Conservation (phyloP, 371 early-diverging fungal species). For the Funneliformis caledonium region DNA sequence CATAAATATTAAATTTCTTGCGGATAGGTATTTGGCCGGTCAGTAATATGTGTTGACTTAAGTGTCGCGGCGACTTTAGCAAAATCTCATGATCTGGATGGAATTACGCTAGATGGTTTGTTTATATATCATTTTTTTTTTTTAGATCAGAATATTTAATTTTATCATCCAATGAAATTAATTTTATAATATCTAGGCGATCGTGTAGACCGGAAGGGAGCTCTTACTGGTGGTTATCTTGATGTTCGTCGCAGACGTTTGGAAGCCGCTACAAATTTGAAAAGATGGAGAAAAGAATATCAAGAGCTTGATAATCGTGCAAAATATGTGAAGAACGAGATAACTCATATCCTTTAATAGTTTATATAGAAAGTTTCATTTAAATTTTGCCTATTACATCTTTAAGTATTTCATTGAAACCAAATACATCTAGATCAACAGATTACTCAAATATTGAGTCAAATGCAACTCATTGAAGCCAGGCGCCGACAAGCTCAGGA, state of each 20-base stretch:
- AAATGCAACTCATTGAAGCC: conserved; percentile 56
- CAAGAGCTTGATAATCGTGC: conserved; percentile 35
- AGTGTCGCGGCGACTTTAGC: conserved; percentile 85
- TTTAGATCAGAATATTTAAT: background rate
- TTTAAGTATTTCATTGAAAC: conserved; percentile 8
- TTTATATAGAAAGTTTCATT: background rate
- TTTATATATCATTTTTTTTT: background rate
- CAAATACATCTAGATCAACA: conserved; percentile 65
- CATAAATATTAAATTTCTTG: background rate
- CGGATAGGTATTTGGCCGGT: conserved; percentile 81
- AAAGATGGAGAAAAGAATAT: conserved; percentile 47
- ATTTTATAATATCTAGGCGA: conserved; percentile 58
- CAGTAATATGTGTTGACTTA: conserved; percentile 87
- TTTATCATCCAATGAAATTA: background rate
- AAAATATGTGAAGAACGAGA: conserved; percentile 29
- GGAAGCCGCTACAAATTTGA: conserved; percentile 57
- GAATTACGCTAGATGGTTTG: conserved; percentile 88
- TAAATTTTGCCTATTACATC: background rate
- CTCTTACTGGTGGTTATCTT: conserved; percentile 90
- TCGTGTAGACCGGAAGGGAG: conserved; percentile 92
- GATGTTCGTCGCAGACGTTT: conserved; percentile 81
- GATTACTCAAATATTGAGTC: conserved; percentile 61
- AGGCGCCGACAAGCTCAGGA: conserved; percentile 56
- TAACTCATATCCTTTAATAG: conserved; percentile 38
- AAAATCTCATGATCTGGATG: conserved; percentile 74